Evolutionary conservation across 176 grass and related monocot genomes (phyloP).

Genomic region (Thinopyrum elongatum): DNA sequence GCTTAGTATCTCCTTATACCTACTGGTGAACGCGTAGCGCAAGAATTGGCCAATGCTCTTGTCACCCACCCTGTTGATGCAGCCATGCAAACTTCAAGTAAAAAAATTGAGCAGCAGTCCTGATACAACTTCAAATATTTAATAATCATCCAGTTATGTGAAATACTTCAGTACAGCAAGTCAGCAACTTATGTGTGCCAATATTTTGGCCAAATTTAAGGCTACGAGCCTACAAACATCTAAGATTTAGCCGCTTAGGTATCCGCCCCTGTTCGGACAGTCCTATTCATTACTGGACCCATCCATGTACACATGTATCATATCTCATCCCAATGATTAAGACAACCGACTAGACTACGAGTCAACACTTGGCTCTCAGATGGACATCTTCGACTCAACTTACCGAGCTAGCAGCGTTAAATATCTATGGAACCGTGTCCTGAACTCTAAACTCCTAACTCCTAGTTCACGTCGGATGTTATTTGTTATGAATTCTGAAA

Average conservation of each 20-base stretch:
- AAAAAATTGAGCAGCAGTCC: background rate
- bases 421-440: too few species aligned
- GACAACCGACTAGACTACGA: background rate
- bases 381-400: too few species aligned
- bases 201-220: background rate
- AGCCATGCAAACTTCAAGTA: background rate
- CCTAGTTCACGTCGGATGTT: background rate
- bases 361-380: background rate
- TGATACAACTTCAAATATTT: too few species aligned
- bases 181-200: too few species aligned
- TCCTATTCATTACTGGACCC: background rate
- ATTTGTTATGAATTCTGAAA: background rate
- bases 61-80: constrained; percentile 61
- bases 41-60: constrained; percentile 82
- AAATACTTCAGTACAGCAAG: too few species aligned
- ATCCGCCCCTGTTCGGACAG: background rate
- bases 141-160: too few species aligned
- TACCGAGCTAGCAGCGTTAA: too few species aligned
- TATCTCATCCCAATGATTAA: background rate
- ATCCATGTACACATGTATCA: background rate
- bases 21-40: constrained; percentile 63
- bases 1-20: constrained; percentile 94
- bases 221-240: background rate
- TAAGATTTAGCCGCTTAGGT: too few species aligned
- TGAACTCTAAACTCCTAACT: too few species aligned